Evolutionary conservation across 352 stramenopile species (phyloP).

Genomic region (Phytopythium delawarense): DNA sequence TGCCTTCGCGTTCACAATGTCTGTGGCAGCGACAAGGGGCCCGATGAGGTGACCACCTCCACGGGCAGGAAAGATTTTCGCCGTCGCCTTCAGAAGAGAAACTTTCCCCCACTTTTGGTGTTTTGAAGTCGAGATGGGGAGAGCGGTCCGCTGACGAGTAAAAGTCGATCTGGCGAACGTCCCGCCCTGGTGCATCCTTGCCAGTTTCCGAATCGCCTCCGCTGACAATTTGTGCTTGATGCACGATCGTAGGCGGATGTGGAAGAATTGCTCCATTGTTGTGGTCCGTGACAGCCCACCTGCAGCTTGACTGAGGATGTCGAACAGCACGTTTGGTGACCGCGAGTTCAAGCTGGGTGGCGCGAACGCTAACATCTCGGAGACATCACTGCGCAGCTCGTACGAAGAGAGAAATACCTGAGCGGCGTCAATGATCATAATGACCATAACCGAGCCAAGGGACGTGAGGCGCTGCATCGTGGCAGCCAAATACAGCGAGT

Average conservation of each 20-base stretch:
- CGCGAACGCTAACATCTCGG: background rate
- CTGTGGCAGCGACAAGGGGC: no score
- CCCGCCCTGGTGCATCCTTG: background rate
- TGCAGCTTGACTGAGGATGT: background rate
- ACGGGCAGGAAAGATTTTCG: background rate
- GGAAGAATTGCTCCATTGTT: background rate
- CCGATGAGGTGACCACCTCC: background rate
- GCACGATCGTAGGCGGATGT: background rate
- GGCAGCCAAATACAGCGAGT: constrained; percentile 19
- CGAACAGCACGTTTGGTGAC: background rate
- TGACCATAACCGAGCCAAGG: background rate
- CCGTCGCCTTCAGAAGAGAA: background rate
- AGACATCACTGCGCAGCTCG: background rate
- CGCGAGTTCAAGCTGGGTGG: background rate
- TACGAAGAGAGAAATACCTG: background rate
- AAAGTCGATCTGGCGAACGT: background rate
- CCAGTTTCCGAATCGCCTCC: background rate
- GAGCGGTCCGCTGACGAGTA: background rate
- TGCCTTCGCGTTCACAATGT: no score
- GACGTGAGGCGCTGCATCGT: constrained; percentile 20
- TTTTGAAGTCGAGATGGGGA: background rate
- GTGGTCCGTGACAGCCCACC: background rate
- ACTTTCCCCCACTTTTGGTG: background rate
- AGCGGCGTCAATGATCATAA: constrained; percentile 12
- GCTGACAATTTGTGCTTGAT: background rate